phyloP scores from a whole-genome alignment of 1,139 yeast genomes.

The Taiozyma sp. region DNA sequence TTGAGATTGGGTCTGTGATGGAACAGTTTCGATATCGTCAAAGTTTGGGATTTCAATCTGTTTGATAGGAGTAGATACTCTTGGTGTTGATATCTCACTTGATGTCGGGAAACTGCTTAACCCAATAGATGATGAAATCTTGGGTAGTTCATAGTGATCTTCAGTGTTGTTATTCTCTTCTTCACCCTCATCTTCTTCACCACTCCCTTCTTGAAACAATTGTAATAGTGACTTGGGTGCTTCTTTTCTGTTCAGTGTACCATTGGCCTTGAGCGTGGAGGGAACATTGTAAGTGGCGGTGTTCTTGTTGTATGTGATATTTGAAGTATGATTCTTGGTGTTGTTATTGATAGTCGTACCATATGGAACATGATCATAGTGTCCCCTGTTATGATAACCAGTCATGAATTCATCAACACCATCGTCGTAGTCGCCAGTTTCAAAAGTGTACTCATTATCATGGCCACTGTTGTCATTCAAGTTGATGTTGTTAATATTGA shows the following conservation, averaged over 20 bases:
- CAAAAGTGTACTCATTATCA: slow-evolving; percentile 9
- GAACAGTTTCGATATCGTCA: slow-evolving; percentile 25
- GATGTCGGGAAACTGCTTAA: slow-evolving; percentile 38
- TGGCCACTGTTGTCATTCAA: slow-evolving; percentile 24
- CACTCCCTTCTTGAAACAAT: slow-evolving; percentile 52
- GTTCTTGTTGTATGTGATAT: slow-evolving; percentile 23
- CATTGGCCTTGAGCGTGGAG: slow-evolving; percentile 24
- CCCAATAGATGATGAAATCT: slow-evolving; percentile 30
- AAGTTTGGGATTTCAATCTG: slow-evolving; percentile 58
- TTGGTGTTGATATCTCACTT: slow-evolving; percentile 8
- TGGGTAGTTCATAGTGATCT: slow-evolving; percentile 18
- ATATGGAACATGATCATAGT: slow-evolving; percentile 5
- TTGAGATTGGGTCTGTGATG: slow-evolving; percentile 21
- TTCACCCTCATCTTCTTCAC: slow-evolving; percentile 22
- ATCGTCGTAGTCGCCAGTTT: slow-evolving; percentile 25
- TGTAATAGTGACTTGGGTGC: slow-evolving; percentile 73
- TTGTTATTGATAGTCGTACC: slow-evolving; percentile 8
- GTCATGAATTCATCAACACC: slow-evolving; percentile 31
- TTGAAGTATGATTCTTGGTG: slow-evolving; percentile 11
- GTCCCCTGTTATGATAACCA: slow-evolving; percentile 15
- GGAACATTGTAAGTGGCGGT: slow-evolving; percentile 24
- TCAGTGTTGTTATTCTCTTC: slow-evolving; percentile 5
- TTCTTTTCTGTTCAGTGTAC: slow-evolving; percentile 32
- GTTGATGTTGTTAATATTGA: slow-evolving; percentile 42
- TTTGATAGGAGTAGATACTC: slow-evolving; percentile 38